These are phyloP conservation scores for Blastocystis sp. DNA, from an alignment of 352 stramenopile species.

Conservation along the genomic window DNA sequence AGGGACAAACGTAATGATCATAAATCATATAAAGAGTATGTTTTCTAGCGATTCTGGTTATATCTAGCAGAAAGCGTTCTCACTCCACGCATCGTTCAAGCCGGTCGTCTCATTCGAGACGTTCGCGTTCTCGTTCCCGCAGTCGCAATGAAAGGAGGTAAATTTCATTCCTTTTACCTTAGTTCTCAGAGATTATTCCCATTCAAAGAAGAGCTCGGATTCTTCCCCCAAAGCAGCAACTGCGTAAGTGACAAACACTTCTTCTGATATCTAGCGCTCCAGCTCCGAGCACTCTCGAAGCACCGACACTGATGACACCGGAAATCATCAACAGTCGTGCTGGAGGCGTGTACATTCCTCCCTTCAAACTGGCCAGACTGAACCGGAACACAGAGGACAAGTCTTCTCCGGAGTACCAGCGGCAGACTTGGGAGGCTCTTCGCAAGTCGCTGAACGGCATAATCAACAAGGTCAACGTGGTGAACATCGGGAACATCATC, in stretches of 20 bases:
- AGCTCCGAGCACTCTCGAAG: background rate
- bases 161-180: background rate
- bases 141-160: background rate
- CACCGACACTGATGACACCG: conserved; percentile 7
- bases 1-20: background rate
- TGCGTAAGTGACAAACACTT: background rate
- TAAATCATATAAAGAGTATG: background rate
- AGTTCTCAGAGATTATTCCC: background rate
- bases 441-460: conserved; percentile 93
- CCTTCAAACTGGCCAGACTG: conserved; percentile 82
- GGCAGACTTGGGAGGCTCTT: conserved; percentile 87
- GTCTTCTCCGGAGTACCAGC: conserved; percentile 76
- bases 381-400: conserved; percentile 67
- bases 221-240: background rate
- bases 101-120: background rate
- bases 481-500: conserved; percentile 63
- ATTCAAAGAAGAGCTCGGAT: background rate
- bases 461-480: conserved; percentile 88
- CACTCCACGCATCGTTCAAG: background rate
- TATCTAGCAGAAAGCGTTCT: background rate
- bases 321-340: conserved; percentile 70
- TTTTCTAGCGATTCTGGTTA: background rate
- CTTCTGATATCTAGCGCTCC: background rate
- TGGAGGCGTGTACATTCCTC: conserved; percentile 82
- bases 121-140: background rate